Conservation (phyloP, 2,329 filamentous ascomycete species). For the Sclerotinia borealis region DNA sequence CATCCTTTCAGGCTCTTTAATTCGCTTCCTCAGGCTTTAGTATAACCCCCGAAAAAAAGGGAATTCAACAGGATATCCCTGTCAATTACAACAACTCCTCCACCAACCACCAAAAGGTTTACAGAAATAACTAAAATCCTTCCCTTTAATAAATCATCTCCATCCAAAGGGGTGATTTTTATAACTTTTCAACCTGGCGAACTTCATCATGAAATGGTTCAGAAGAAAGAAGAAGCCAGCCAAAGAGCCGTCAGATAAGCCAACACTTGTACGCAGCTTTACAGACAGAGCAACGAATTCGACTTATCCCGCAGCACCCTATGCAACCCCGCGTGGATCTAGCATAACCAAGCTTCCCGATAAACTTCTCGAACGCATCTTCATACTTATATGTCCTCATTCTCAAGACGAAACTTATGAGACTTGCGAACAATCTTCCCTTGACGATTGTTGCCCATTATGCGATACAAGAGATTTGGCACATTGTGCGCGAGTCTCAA, state of each 20-base stretch:
- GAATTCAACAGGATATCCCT: not conserved
- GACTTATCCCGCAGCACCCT: constrained; percentile 1
- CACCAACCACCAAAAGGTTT: not conserved
- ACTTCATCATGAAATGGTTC: constrained; percentile 12
- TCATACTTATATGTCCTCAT: constrained; percentile 79
- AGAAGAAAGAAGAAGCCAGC: constrained; percentile 11
- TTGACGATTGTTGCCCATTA: constrained; percentile 80
- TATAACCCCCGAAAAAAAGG: not conserved
- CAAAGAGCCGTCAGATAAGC: not conserved
- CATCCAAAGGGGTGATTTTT: not conserved
- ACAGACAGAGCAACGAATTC: not conserved
- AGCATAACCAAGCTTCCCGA: constrained; percentile 48
- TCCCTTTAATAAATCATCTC: constrained; percentile 3
- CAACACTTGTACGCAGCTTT: constrained; percentile 1
- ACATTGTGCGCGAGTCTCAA: constrained; percentile 68
- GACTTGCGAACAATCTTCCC: constrained; percentile 73
- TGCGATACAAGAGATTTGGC: constrained; percentile 88
- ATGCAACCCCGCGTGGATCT: constrained; percentile 13
- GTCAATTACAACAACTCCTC: not conserved
- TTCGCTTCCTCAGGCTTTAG: not conserved
- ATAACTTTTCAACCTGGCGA: constrained; percentile 6
- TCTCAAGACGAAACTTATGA: constrained; percentile 70
- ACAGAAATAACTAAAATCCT: not conserved
- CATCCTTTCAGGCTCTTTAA: not conserved
- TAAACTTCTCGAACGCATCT: constrained; percentile 69